Percentiles rank a stretch among this genome's conserved stretches.
Evolutionary conservation across 345 rosid species (phyloP).

Genomic region (Bruguiera gymnorhiza): DNA sequence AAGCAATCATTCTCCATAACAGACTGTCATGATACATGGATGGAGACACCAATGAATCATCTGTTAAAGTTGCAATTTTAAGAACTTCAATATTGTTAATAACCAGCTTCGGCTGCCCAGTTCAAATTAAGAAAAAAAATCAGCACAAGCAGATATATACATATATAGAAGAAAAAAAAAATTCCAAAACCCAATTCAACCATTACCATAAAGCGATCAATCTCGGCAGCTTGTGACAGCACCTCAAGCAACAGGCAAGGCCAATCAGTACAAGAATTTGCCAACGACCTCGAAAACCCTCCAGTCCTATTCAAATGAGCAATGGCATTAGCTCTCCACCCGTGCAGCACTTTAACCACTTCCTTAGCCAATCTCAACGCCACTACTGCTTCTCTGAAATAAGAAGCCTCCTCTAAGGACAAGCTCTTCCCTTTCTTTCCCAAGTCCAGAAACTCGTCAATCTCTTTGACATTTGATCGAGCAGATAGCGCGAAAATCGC

Average conservation of each 20-base stretch:
- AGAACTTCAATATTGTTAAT: slow-evolving; percentile 90
- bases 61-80: slow-evolving; percentile 56
- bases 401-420: slow-evolving; percentile 72
- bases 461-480: slow-evolving; percentile 68
- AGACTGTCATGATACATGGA: slow-evolving; percentile 89
- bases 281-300: slow-evolving; percentile 75
- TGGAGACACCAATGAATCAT: slow-evolving; percentile 56
- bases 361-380: slow-evolving; percentile 86
- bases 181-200: slow-evolving; percentile 1
- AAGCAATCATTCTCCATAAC: slow-evolving; percentile 79
- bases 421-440: slow-evolving; percentile 51
- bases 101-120: slow-evolving; percentile 91
- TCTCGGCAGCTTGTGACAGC: slow-evolving; percentile 89
- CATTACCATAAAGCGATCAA: slow-evolving; percentile 77
- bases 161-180: slow-evolving; percentile 10
- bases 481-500: slow-evolving; percentile 67
- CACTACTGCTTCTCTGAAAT: slow-evolving; percentile 63
- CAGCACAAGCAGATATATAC: not conserved
- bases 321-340: slow-evolving; percentile 85
- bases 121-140: slow-evolving; percentile 2
- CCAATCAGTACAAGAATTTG: slow-evolving; percentile 87
- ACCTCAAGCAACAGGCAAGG: slow-evolving; percentile 86
- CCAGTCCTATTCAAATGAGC: slow-evolving; percentile 65
- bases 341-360: slow-evolving; percentile 56
- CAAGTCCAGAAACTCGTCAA: slow-evolving; percentile 56